phyloP scores from a whole-genome alignment of 2,329 filamentous ascomycete species.

The Trichoderma arundinaceum region DNA sequence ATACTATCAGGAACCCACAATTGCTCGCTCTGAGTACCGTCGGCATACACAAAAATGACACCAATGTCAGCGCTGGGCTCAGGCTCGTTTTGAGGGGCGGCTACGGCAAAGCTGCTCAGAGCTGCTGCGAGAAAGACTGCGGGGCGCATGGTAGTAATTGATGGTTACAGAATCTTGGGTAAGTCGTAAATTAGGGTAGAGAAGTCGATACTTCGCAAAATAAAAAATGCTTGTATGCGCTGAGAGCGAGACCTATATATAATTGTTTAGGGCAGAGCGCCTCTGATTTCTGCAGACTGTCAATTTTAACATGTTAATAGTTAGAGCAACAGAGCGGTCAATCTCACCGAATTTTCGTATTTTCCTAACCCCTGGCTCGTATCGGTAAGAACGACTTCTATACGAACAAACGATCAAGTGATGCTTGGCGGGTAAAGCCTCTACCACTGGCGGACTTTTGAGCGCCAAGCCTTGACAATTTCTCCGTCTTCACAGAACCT shows the following conservation, averaged over 20 bases:
- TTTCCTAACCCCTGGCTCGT: too few species aligned
- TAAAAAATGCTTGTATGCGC: not conserved
- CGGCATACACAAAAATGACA: conserved; percentile 5
- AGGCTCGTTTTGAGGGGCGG: not conserved
- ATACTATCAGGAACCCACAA: not conserved
- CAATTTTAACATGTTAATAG: not conserved
- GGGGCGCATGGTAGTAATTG: conserved; percentile 7
- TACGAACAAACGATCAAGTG: too few species aligned
- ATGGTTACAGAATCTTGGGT: not conserved
- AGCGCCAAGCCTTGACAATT: too few species aligned
- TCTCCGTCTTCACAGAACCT: not conserved
- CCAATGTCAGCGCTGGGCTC: not conserved
- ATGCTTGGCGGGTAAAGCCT: too few species aligned
- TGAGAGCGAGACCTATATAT: conserved; percentile 5
- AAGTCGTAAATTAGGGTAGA: not conserved
- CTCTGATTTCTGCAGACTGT: conserved; percentile 2
- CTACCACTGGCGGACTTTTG: too few species aligned
- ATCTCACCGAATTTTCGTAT: too few species aligned
- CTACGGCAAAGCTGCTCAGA: conserved; percentile 9
- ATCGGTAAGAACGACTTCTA: too few species aligned
- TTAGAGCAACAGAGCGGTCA: not conserved
- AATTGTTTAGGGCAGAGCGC: not conserved
- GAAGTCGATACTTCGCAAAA: not conserved
- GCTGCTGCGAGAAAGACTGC: conserved; percentile 5
- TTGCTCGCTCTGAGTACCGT: not conserved